phyloP scores from a whole-genome alignment of 495 filamentous ascomycete species.

The Penicillium arizonense region DNA sequence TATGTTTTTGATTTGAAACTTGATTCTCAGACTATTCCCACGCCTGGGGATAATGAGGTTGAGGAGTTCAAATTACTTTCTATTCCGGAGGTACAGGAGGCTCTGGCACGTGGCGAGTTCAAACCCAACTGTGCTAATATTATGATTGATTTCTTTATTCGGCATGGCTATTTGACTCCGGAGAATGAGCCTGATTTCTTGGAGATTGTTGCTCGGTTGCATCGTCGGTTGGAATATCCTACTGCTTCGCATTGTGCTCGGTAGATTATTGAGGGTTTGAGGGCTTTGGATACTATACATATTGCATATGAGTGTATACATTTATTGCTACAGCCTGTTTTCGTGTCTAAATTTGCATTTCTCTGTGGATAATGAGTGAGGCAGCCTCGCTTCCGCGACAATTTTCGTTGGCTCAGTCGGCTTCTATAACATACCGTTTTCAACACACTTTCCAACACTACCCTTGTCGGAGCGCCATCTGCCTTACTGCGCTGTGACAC shows the following conservation, averaged over 20 bases:
- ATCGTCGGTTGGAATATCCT: constrained; percentile 82
- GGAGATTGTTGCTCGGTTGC: constrained; percentile 71
- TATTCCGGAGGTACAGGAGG: constrained; percentile 69
- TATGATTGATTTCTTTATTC: constrained; percentile 85
- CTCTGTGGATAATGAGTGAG: too few species aligned
- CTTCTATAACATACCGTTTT: too few species aligned
- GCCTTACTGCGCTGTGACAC: too few species aligned
- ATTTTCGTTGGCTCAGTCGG: too few species aligned
- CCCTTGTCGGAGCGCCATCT: too few species aligned
- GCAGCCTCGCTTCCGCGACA: too few species aligned
- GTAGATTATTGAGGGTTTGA: constrained; percentile 1
- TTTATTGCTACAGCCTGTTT: too few species aligned
- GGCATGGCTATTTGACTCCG: constrained; percentile 75
- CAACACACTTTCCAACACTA: too few species aligned
- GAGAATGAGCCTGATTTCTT: constrained; percentile 83
- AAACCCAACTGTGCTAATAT: constrained; percentile 92
- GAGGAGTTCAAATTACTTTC: constrained; percentile 77
- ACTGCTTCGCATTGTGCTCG: constrained; percentile 41
- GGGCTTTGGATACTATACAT: not conserved
- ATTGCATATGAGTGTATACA: not conserved
- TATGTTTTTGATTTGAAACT: constrained; percentile 91
- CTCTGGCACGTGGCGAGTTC: constrained; percentile 70
- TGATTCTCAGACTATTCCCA: constrained; percentile 60
- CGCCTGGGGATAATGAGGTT: constrained; percentile 84
- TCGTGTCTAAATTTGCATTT: too few species aligned